Evolutionary conservation across 768 basidiomycete species (phyloP).

Genomic region (Lactarius indigo): DNA sequence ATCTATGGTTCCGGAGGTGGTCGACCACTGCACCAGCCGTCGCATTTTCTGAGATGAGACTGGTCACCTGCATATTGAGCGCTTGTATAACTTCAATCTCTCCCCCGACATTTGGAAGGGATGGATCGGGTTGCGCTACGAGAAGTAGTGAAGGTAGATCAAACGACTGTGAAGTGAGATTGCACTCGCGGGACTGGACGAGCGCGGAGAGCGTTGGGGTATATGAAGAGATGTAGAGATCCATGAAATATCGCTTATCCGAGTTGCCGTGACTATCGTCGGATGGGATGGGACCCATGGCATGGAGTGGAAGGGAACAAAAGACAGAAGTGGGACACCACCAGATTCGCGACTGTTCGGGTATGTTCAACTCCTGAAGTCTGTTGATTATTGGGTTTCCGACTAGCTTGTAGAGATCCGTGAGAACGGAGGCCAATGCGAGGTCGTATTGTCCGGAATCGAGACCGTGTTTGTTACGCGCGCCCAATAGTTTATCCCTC

Average conservation of each 20-base stretch:
- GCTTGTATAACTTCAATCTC: background rate
- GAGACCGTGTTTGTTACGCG: background rate
- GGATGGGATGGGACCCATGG: no score
- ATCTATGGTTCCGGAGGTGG: no score
- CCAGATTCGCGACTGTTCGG: background rate
- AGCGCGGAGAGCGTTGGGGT: background rate
- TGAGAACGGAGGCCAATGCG: background rate
- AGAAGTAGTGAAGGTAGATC: background rate
- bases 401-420: no score
- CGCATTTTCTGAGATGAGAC: background rate
- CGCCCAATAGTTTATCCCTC: background rate
- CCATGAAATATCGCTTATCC: background rate
- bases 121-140: constrained; percentile 2
- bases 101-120: background rate
- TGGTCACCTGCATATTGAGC: background rate
- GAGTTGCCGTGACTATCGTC: no score
- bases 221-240: no score
- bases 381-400: no score
- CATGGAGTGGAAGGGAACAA: background rate
- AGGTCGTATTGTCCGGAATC: background rate
- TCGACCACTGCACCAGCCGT: no score
- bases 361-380: no score
- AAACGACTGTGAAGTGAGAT: background rate
- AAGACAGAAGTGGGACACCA: background rate
- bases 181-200: background rate